phyloP scores from a whole-genome alignment of 192 early-diverging fungal species.

The Mortierella hygrophila region DNA sequence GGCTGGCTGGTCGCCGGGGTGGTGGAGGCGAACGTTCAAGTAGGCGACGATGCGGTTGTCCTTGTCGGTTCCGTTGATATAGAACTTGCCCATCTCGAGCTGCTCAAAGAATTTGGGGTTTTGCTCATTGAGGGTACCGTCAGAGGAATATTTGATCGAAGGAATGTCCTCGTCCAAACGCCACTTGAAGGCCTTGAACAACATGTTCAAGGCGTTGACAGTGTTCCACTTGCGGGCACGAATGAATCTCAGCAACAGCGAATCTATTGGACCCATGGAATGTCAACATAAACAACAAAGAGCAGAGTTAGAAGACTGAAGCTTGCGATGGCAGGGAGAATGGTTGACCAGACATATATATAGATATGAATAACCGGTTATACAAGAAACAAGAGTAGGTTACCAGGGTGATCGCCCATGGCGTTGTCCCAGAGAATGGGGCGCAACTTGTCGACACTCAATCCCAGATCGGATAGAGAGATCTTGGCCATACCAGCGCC shows the following conservation, averaged over 20 bases:
- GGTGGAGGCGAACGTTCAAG: conserved; percentile 43
- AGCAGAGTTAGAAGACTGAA: not conserved
- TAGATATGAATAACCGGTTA: not conserved
- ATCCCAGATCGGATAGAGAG: conserved; percentile 14
- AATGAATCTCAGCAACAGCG: conserved; percentile 79
- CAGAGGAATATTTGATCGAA: conserved; percentile 44
- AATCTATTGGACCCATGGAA: not conserved
- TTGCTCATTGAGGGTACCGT: not conserved
- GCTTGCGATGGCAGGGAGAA: not conserved
- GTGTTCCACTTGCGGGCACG: conserved; percentile 92
- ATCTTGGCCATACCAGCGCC: conserved; percentile 30
- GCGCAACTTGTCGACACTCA: conserved; percentile 22
- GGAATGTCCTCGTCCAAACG: conserved; percentile 68
- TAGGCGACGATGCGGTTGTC: conserved; percentile 61
- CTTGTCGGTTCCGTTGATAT: conserved; percentile 60
- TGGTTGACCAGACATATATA: not conserved
- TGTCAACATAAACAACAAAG: not conserved
- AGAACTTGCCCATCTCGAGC: conserved; percentile 60
- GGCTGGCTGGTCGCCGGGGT: conserved; percentile 65
- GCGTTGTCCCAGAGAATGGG: conserved; percentile 24
- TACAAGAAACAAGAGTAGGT: not conserved
- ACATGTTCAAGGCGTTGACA: conserved; percentile 77
- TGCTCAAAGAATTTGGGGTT: conserved; percentile 33
- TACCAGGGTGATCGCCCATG: conserved; percentile 20
- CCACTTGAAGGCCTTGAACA: conserved; percentile 78